phyloP scores from a whole-genome alignment of 1,284 basidiomycete species.

The Crepidotus sp. region DNA sequence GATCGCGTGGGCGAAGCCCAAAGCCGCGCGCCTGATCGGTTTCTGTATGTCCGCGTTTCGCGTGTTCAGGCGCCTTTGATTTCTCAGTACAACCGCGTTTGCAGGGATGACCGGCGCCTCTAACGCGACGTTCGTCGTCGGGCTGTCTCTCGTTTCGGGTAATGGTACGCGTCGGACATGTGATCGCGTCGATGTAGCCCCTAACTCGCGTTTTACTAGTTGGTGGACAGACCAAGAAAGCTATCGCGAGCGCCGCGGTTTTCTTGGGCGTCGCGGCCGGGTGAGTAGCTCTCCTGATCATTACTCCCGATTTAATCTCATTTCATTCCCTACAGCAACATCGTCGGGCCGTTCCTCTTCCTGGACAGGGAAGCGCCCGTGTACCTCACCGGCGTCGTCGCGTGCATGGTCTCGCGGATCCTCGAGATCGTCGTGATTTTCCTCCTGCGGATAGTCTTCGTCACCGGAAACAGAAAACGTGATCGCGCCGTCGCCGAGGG shows the following conservation, averaged over 20 bases:
- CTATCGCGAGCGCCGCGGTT: conserved; percentile 22
- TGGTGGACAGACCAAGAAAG: conserved; percentile 37
- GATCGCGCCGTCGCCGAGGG: conserved; percentile 24
- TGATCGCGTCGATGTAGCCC: not conserved
- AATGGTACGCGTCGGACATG: conserved; percentile 23
- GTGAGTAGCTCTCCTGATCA: conserved; percentile 18
- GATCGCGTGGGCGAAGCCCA: conserved; percentile 21
- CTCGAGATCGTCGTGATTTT: conserved; percentile 16
- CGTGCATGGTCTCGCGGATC: conserved; percentile 29
- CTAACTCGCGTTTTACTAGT: conserved; percentile 15
- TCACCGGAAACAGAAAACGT: conserved; percentile 30
- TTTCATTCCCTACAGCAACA: conserved; percentile 25
- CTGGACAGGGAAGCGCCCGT: conserved; percentile 28
- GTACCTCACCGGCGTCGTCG: conserved; percentile 34
- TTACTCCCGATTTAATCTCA: conserved; percentile 18
- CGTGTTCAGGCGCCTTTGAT: too few relatives aligned
- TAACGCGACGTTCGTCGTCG: conserved; percentile 36
- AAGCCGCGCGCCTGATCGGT: conserved; percentile 20
- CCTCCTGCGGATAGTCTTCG: conserved; percentile 23
- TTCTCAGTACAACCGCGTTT: too few relatives aligned
- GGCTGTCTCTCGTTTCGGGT: conserved; percentile 35
- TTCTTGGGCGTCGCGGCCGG: conserved; percentile 26
- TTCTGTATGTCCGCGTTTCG: conserved; percentile 19
- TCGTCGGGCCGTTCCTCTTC: conserved; percentile 34
- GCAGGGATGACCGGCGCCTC: conserved; percentile 31